Evolutionary conservation across 2,329 filamentous ascomycete species (phyloP).

Genomic region (Nannizzia gypsea): DNA sequence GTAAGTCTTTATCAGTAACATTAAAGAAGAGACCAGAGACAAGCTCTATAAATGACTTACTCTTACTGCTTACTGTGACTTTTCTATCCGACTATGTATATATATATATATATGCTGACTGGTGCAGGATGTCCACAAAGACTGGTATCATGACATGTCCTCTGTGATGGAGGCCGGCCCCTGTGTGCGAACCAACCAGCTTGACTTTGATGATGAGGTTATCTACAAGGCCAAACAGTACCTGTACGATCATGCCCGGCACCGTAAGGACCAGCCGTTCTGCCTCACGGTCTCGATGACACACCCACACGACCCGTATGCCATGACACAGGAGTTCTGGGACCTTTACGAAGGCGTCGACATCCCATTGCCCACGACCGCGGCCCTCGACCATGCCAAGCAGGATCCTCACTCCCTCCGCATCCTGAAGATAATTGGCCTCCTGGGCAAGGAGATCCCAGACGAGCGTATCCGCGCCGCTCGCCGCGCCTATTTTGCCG

Average conservation of each 20-base stretch:
- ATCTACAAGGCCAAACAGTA: conserved; percentile 87
- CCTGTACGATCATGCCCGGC: conserved; percentile 79
- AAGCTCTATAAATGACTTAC: background rate
- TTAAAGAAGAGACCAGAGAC: no score
- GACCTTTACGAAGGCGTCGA: conserved; percentile 81
- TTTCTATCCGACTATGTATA: background rate
- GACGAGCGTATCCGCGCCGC: conserved; percentile 79
- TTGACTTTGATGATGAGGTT: conserved; percentile 93
- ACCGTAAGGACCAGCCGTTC: conserved; percentile 66
- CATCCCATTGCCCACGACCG: conserved; percentile 66
- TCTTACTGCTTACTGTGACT: background rate
- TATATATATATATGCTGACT: background rate
- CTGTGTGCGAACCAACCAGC: conserved; percentile 83
- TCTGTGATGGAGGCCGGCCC: conserved; percentile 83
- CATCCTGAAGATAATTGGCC: conserved; percentile 72
- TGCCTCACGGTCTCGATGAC: conserved; percentile 85
- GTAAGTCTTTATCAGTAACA: conserved; percentile 27
- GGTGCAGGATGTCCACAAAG: conserved; percentile 47
- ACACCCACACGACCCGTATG: conserved; percentile 90
- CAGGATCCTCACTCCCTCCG: conserved; percentile 81
- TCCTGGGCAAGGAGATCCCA: conserved; percentile 72
- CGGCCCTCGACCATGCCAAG: conserved; percentile 61
- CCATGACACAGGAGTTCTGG: conserved; percentile 89
- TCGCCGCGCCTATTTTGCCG: conserved; percentile 80
- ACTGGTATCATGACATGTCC: conserved; percentile 95